Evolutionary conservation across 2,329 filamentous ascomycete genomes (phyloP), one percentile per base, ranked within the genome.

Genomic region (Penicillium sp.): DNA sequence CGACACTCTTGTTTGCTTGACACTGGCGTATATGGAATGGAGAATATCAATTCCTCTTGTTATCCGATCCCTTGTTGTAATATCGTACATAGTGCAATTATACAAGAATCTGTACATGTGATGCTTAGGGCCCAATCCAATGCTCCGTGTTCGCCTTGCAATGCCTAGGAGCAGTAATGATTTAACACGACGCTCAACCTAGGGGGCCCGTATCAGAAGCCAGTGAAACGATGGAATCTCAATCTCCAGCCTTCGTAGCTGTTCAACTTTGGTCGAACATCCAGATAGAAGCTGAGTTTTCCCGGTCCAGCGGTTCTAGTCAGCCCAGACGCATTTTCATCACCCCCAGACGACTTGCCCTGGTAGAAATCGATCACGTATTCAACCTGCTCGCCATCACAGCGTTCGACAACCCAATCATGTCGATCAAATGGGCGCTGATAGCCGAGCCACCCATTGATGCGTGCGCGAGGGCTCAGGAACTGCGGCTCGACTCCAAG

Each of bases 361-460:
- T 88, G 82, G 62, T 98, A 98, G 58, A 98, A 98, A 68, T 98
- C 93, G 65, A 98, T 98, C 26, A 98, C 85, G 63, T 98, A 98
- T 57, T 97, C 93, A 33, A 98, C 72, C 58, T 80, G 80, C 41
- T 64, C 59, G 5, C 70, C 71, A 14, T 86, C 91, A 62, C 93
- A 97, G 36, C 93, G 77, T 68, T 98, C 90, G 23, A 98, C 84
- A 16, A 96, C 82, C 93, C 93, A 98, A 66, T 98, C 93, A 65
- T 98, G 93, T 18, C 93, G 77, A 69, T 98, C 93, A 66, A 98
- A 98, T 1, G 93, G 93, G 37, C 84, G 76, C 44, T 85, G 83
- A 65, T 95, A 97, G n/a, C 93, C 93, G 38, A 95, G 70, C 42
- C 89, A 67, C 4, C 83, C 86, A 65, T 94, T 94, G 52, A 93